phyloP scores from a whole-genome alignment of 2,329 filamentous ascomycete genomes.

The Colletotrichum horii region DNA sequence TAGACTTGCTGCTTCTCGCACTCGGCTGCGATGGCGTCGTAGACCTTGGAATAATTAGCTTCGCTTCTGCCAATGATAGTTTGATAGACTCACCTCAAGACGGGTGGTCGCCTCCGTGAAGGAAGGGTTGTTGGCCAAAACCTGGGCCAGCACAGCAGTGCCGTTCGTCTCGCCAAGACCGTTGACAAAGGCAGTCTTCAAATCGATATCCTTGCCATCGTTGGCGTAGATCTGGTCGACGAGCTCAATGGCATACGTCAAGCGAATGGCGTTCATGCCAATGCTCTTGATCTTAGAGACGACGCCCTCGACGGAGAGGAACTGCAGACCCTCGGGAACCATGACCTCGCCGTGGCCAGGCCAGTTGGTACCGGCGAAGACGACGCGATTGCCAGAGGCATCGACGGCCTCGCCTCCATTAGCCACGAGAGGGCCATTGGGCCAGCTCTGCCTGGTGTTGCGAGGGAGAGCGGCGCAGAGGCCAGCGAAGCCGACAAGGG shows the following conservation, averaged over 20 bases:
- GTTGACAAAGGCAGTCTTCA: constrained; percentile 48
- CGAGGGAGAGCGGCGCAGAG: constrained; percentile 9
- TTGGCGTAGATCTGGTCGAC: constrained; percentile 62
- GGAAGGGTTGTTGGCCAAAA: constrained; percentile 61
- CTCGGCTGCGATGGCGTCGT: constrained; percentile 67
- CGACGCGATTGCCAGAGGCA: constrained; percentile 46
- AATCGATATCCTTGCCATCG: constrained; percentile 48
- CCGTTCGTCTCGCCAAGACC: constrained; percentile 59
- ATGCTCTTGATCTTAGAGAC: constrained; percentile 62
- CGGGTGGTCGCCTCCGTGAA: constrained; percentile 61
- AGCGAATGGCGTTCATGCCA: constrained; percentile 67
- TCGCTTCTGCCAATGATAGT: background rate
- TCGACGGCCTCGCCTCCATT: constrained; percentile 48
- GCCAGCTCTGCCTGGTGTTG: constrained; percentile 33
- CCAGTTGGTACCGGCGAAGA: constrained; percentile 65
- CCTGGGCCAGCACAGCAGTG: constrained; percentile 51
- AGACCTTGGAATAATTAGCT: constrained; percentile 31
- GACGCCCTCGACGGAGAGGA: constrained; percentile 60
- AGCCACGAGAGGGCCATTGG: constrained; percentile 46
- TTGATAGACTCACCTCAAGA: constrained; percentile 43
- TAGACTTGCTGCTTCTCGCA: constrained; percentile 60
- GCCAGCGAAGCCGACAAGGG: constrained; percentile 21
- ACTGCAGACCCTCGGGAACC: constrained; percentile 69
- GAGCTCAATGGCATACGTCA: constrained; percentile 70
- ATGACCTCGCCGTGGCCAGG: constrained; percentile 66